phyloP scores from a whole-genome alignment of 2,329 filamentous ascomycete genomes.

The Fusarium buharicum region DNA sequence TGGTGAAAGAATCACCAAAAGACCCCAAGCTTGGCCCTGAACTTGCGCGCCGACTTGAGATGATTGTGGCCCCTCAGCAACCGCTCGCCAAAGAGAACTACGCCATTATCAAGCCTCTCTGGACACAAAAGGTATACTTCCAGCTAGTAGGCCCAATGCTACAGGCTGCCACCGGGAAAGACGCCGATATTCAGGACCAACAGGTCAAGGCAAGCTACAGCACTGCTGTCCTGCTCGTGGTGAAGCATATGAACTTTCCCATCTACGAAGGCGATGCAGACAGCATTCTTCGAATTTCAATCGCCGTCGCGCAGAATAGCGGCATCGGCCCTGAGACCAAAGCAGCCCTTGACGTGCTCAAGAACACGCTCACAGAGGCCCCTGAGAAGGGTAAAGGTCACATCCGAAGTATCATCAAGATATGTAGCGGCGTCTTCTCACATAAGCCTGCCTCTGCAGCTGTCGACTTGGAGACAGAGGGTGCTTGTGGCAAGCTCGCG shows the following conservation, averaged over 20 bases:
- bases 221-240: slow-evolving; percentile 59
- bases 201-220: slow-evolving; percentile 54
- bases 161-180: slow-evolving; percentile 50
- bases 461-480: slow-evolving; percentile 39
- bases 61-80: slow-evolving; percentile 54
- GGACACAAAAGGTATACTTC: slow-evolving; percentile 62
- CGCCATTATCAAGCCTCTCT: slow-evolving; percentile 57
- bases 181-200: slow-evolving; percentile 46
- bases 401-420: slow-evolving; percentile 60
- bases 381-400: slow-evolving; percentile 60
- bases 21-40: slow-evolving; percentile 50
- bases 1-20: slow-evolving; percentile 51
- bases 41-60: slow-evolving; percentile 56
- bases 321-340: slow-evolving; percentile 57
- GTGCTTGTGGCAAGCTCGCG: slow-evolving; percentile 58
- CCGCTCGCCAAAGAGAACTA: slow-evolving; percentile 55
- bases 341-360: slow-evolving; percentile 60
- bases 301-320: slow-evolving; percentile 58
- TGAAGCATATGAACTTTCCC: slow-evolving; percentile 61
- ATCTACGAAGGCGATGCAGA: slow-evolving; percentile 64
- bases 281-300: slow-evolving; percentile 60
- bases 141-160: slow-evolving; percentile 60
- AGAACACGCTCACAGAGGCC: slow-evolving; percentile 59
- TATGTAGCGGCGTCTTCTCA: slow-evolving; percentile 55
- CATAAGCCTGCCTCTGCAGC: slow-evolving; percentile 42